Evolutionary conservation across 2,329 filamentous ascomycete species (phyloP).

Genomic region (Bretziella fagacearum): DNA sequence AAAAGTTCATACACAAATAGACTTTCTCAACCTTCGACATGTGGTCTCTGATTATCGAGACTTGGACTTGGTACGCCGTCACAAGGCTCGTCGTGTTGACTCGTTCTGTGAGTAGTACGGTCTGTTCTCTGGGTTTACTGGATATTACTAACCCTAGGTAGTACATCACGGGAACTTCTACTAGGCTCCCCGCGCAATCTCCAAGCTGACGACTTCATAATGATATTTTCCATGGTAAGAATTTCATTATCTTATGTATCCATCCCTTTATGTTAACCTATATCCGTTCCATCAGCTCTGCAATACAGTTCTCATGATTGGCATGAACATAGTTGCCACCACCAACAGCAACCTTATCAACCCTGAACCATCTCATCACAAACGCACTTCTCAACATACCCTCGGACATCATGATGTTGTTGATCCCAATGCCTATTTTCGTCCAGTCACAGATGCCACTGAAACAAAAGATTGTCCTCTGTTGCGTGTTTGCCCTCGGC

Average conservation of each 20-base stretch:
- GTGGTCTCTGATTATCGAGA: constrained; percentile 23
- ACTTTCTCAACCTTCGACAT: constrained; percentile 16
- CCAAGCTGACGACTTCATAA: constrained; percentile 38
- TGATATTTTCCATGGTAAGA: constrained; percentile 34
- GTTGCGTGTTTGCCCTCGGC: constrained; percentile 29
- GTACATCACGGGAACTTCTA: constrained; percentile 25
- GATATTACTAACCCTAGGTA: constrained; percentile 13
- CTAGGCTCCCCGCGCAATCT: constrained; percentile 31
- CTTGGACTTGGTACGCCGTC: constrained; percentile 30
- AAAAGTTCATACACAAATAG: not conserved
- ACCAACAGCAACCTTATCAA: constrained; percentile 45
- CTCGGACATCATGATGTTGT: constrained; percentile 41
- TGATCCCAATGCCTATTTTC: constrained; percentile 38
- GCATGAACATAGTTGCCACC: constrained; percentile 36
- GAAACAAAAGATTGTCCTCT: constrained; percentile 36
- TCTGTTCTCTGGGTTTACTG: not conserved
- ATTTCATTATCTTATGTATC: constrained; percentile 1
- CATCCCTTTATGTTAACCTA: constrained; percentile 8
- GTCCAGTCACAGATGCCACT: constrained; percentile 30
- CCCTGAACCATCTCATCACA: constrained; percentile 39
- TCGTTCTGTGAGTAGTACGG: constrained; percentile 24
- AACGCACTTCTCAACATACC: constrained; percentile 43
- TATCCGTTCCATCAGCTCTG: constrained; percentile 23
- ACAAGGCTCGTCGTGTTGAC: constrained; percentile 24
- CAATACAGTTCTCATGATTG: constrained; percentile 37